Evolutionary conservation across 1,284 basidiomycete species (phyloP), one percentile per base, ranked within the genome.

Genomic region (Somion occarium): DNA sequence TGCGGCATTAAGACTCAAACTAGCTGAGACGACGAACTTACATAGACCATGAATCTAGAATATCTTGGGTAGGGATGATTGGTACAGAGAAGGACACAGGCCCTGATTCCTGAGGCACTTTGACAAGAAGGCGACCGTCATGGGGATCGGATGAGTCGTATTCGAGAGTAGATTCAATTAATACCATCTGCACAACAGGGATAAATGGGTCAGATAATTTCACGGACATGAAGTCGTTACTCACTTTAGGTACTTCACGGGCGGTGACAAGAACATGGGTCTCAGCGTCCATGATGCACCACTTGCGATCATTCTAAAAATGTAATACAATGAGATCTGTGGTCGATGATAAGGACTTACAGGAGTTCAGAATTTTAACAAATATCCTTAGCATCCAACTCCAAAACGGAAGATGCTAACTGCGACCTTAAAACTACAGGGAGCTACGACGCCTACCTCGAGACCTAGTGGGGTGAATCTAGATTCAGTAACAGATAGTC

Each of bases 131-230:
- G 3, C 61, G 53, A 18, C 82, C 80, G 5, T 73, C 73, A 43
- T 75, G 61, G 1, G 73, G 69, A 12, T 73, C 73, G 4, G 62
- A 59, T 5, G 70, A 59, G 56, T 83, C 78, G 41, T 57, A 43
- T 49, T 77, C 65, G 53, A 89, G 74, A 15, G 61, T 65, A 1
- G 88, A 82, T 5, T 73, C 69, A 48, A 90, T 78, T 30, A 88
- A 70, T 5, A 90, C 77, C 74, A 88, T 80, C 84, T 89, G 48
- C n/a, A n/a, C n/a, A n/a, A n/a, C n/a, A n/a, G n/a, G n/a, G n/a
- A n/a, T 7, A 41, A 44, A 41, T 46, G n/a, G 27, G 22, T 23
- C 25, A 25, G 13, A 20, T 37, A 46, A 27, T 42, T 5, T 9
- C 20, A 42, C n/a, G 42, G 25, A 15, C 4, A 5, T 23, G 50